These are phyloP conservation scores for Cladosporium austrohemisphaericum DNA, from an alignment of 2,329 filamentous ascomycete genomes.

Conservation along the genomic window DNA sequence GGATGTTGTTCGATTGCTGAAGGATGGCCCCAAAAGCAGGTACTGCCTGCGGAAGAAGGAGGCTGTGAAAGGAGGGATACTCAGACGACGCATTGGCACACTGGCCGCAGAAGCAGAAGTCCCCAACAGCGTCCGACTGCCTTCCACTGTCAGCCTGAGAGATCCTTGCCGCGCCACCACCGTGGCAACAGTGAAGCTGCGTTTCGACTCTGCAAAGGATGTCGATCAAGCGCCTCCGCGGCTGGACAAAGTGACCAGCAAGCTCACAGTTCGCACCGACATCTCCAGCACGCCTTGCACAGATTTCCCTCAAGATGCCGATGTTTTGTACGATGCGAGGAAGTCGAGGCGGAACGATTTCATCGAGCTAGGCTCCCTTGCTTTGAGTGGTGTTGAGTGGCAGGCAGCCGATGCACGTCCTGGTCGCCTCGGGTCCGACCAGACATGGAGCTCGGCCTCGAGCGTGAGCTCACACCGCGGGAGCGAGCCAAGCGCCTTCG, in stretches of 20 bases:
- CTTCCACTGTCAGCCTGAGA: too few species aligned
- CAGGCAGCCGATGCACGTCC: too few species aligned
- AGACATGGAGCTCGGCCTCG: too few species aligned
- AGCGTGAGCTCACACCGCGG: neutral
- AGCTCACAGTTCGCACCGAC: too few species aligned
- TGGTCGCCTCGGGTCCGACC: too few species aligned
- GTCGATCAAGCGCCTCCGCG: too few species aligned
- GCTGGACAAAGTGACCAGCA: too few species aligned
- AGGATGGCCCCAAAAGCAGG: neutral
- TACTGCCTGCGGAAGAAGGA: neutral
- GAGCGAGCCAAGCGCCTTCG: too few species aligned
- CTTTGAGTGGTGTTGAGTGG: neutral
- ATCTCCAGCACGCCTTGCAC: too few species aligned
- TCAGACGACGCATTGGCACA: neutral
- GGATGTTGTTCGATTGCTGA: neutral
- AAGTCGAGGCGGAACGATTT: neutral
- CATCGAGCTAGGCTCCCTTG: neutral
- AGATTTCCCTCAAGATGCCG: neutral
- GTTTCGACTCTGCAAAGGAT: too few species aligned
- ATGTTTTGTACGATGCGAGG: neutral
- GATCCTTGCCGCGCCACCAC: neutral
- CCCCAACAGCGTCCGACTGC: neutral
- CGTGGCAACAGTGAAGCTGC: neutral
- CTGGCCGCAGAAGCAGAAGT: neutral
- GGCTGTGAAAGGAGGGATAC: neutral